phyloP scores from a whole-genome alignment of 2,329 filamentous ascomycete species.

The Coleophoma cylindrospora region DNA sequence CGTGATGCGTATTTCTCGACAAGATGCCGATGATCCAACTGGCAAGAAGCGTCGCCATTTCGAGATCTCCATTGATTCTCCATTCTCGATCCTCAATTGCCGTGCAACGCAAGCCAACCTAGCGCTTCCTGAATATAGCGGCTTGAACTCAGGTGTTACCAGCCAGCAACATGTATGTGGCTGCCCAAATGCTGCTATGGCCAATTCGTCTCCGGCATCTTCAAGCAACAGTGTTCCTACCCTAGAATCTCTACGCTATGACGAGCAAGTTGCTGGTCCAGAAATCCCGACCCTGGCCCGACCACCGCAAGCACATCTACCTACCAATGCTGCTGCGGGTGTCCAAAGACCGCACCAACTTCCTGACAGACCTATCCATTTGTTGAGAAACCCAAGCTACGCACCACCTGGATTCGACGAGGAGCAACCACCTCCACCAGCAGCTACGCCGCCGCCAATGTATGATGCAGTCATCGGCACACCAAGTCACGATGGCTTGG shows the following conservation, averaged over 20 bases:
- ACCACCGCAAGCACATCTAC: conserved; percentile 43
- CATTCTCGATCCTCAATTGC: conserved; percentile 71
- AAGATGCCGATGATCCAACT: conserved; percentile 55
- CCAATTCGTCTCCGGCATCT: conserved; percentile 22
- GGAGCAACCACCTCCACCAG: conserved; percentile 61
- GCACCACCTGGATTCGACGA: conserved; percentile 68
- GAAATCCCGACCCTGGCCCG: conserved; percentile 30
- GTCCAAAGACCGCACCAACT: conserved; percentile 29
- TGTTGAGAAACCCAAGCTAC: conserved; percentile 63
- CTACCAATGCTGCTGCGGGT: conserved; percentile 10
- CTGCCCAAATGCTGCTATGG: conserved; percentile 52
- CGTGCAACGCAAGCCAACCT: conserved; percentile 67
- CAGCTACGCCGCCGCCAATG: conserved; percentile 64
- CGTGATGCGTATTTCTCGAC: conserved; percentile 67
- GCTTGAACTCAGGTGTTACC: conserved; percentile 36
- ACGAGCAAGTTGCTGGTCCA: conserved; percentile 1
- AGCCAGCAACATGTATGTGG: conserved; percentile 47
- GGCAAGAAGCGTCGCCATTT: conserved; percentile 61
- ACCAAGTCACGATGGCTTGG: conserved; percentile 47
- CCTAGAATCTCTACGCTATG: conserved; percentile 31
- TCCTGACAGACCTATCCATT: conserved; percentile 51
- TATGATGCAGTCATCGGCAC: conserved; percentile 60
- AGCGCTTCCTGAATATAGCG: conserved; percentile 63
- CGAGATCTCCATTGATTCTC: conserved; percentile 74
- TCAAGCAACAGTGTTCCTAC: conserved; percentile 40